Conservation (phyloP, 306 rosid genomes). For the Prunus davidiana region DNA sequence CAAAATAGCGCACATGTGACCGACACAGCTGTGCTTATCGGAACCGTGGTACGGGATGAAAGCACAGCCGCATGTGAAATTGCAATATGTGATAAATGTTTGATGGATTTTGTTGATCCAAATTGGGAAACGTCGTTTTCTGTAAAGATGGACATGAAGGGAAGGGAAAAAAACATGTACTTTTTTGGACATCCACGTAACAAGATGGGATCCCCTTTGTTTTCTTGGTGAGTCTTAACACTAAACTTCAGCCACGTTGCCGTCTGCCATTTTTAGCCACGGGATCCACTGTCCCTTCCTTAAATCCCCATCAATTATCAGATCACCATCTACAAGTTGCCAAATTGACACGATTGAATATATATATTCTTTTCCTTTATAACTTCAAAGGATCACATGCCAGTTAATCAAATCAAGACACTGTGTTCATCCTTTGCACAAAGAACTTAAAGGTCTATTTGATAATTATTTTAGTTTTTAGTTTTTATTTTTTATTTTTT, state of each 20-base stretch:
- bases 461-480: too few species aligned
- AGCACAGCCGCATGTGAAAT: neutral
- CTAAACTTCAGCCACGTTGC: conserved; percentile 2
- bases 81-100: neutral
- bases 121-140: neutral
- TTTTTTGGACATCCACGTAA: conserved; percentile 28
- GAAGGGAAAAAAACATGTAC: neutral
- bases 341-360: neutral
- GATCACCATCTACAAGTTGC: neutral
- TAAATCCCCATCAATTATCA: neutral
- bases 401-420: too few species aligned
- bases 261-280: conserved; percentile 21
- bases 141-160: neutral
- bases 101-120: neutral
- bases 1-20: neutral
- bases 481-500: too few species aligned
- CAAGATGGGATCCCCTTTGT: conserved; percentile 20
- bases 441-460: too few species aligned
- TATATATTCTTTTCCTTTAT: neutral
- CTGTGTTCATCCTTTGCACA: accelerated
- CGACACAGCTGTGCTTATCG: neutral
- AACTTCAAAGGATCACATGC: neutral
- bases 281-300: neutral
- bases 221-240: conserved; percentile 22
- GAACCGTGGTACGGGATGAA: neutral